These are phyloP conservation scores for Candida tetrigidarum DNA, from an alignment of 1,139 yeast species.

Conservation along the genomic window DNA sequence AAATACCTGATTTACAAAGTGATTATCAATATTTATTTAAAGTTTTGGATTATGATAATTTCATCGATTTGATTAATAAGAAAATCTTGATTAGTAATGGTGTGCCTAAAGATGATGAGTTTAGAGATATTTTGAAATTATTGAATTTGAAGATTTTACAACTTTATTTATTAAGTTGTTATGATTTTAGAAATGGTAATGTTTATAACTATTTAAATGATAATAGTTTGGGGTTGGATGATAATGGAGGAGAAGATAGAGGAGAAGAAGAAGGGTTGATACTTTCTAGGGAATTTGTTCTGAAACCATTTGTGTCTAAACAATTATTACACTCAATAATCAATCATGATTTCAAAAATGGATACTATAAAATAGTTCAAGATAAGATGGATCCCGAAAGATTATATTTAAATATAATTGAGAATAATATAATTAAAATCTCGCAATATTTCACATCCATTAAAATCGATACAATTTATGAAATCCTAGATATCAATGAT, in stretches of 20 bases:
- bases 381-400: conserved; percentile 17
- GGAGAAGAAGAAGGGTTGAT: background rate
- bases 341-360: conserved; percentile 12
- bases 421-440: conserved; percentile 35
- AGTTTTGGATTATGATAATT: conserved; percentile 21
- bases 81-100: conserved; percentile 34
- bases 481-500: conserved; percentile 18
- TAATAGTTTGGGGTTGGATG: conserved; percentile 8
- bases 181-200: conserved; percentile 38
- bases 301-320: conserved; percentile 12
- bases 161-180: conserved; percentile 32
- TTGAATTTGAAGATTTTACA: conserved; percentile 33
- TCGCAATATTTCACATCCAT: conserved; percentile 34
- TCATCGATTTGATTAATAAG: conserved; percentile 43
- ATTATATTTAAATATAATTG: conserved; percentile 31
- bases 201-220: conserved; percentile 29
- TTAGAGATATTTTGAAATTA: conserved; percentile 8
- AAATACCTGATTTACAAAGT: conserved; percentile 25
- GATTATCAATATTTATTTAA: conserved; percentile 37
- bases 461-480: conserved; percentile 21
- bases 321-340: conserved; percentile 5
- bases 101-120: conserved; percentile 17
- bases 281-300: background rate
- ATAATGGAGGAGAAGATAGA: too few species aligned
- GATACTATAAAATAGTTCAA: conserved; percentile 11